Conservation (phyloP, 1,139 yeast genomes). For the Geotrichum reessii region DNA sequence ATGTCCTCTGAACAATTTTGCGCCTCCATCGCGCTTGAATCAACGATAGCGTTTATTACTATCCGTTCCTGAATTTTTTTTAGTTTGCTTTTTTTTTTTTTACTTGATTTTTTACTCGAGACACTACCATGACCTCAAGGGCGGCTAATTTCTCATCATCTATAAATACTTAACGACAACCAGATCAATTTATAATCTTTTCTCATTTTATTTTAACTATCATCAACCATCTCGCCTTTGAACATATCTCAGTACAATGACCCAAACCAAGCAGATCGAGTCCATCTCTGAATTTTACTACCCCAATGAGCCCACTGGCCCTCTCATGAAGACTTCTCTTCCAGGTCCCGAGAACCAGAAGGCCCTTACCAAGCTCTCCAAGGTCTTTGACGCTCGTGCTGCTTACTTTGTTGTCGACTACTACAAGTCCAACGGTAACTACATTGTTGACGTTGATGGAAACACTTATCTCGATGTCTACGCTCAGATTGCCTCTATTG, state of each 20-base stretch:
- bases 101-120: no score
- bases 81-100: no score
- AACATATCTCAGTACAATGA: background rate
- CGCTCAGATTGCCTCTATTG: constrained; percentile 73
- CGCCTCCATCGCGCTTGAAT: background rate
- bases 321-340: constrained; percentile 47
- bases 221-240: background rate
- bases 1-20: background rate
- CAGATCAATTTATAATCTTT: background rate
- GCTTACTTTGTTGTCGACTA: constrained; percentile 67
- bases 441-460: constrained; percentile 67
- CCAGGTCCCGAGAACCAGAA: constrained; percentile 62
- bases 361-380: constrained; percentile 44
- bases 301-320: constrained; percentile 63
- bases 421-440: constrained; percentile 63
- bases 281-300: constrained; percentile 29
- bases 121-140: background rate
- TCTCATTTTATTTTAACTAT: background rate
- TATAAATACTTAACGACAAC: background rate
- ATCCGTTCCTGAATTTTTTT: background rate
- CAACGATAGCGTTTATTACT: background rate
- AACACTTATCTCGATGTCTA: constrained; percentile 62
- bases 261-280: background rate
- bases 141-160: background rate
- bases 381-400: constrained; percentile 59